Evolutionary conservation across 169 alveolate species (phyloP), one percentile per base, ranked within the genome.

Genomic region (Plasmodium sp.): DNA sequence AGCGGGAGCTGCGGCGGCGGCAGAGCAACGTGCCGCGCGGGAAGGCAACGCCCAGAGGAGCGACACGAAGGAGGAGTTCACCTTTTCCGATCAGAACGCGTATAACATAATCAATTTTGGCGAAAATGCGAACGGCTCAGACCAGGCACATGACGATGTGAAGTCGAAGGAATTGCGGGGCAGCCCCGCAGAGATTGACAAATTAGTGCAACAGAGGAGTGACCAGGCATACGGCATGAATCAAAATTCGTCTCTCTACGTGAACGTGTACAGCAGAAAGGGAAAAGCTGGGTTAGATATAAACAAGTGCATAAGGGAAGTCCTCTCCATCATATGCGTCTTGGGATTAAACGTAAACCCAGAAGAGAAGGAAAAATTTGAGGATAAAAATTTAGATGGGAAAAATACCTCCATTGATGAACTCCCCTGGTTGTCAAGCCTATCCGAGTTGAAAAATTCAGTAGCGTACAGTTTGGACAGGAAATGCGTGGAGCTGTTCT

Each of bases 351-450:
- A 80, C 62, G 77, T 90, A 90, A 71, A 67, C 36, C 74, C 84
- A 36, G 75, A 90, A 58, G 51, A 43, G 54, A 84, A 84, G 45
- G 75, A 90, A 90, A 90, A 90, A 43, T 33, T 54, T 88, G 45
- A 62, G 5, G 73, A 71, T 36, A 48, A 80, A 41, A 79, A 31
- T 7, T 12, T 7, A 27, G 45, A 90, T 2, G 62, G 36, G 14
- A 90, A 58, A 22, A 80, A 81, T 16, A 31, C 58, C 72, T 43
- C 77, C 36, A 58, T 27, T 81, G 92, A 90, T 81, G 94, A 90
- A 62, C 94, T 90, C 34, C 94, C 94, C 41, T 90, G 94, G 94
- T 58, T 90, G 74, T 58, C 84, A 3, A 90, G 94, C 51, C 67
- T 90, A 81, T 79, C 94, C 14, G 92, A 90, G 27, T 34, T 90